phyloP scores from a whole-genome alignment of 2,329 filamentous ascomycete species.

The Ascochyta pisi region DNA sequence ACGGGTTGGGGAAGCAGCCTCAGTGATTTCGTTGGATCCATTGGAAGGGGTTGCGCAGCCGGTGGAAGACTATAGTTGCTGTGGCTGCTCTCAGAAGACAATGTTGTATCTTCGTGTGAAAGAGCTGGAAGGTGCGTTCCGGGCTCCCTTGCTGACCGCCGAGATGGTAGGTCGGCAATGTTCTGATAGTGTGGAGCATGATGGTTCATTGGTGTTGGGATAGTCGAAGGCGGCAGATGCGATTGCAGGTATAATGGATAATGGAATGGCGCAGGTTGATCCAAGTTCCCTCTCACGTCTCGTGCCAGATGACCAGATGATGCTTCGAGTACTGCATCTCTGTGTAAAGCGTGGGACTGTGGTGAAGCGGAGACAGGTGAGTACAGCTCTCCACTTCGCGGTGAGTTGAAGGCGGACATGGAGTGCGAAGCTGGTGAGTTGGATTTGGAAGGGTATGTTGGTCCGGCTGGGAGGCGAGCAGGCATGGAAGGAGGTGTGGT shows the following conservation, averaged over 20 bases:
- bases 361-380: slow-evolving; percentile 46
- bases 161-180: slow-evolving; percentile 39
- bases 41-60: slow-evolving; percentile 24
- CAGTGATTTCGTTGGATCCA: slow-evolving; percentile 43
- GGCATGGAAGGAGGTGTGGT: slow-evolving; percentile 38
- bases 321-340: slow-evolving; percentile 36
- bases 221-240: slow-evolving; percentile 14
- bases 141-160: slow-evolving; percentile 40
- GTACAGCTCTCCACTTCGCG: slow-evolving; percentile 42
- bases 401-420: slow-evolving; percentile 44
- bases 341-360: slow-evolving; percentile 34
- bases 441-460: slow-evolving; percentile 39
- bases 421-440: slow-evolving; percentile 43
- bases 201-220: slow-evolving; percentile 4
- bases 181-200: slow-evolving; percentile 29
- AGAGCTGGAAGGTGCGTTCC: slow-evolving; percentile 40
- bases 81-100: slow-evolving; percentile 49
- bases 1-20: slow-evolving; percentile 49
- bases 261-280: slow-evolving; percentile 27
- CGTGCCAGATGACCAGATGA: slow-evolving; percentile 25
- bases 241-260: slow-evolving; percentile 25
- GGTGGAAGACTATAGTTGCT: slow-evolving; percentile 28
- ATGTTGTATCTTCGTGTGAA: slow-evolving; percentile 49
- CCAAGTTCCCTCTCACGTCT: slow-evolving; percentile 30
- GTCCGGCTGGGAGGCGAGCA: slow-evolving; percentile 34